Evolutionary conservation across 2,329 filamentous ascomycete genomes (phyloP).

Genomic region (Neonectria coccinea): DNA sequence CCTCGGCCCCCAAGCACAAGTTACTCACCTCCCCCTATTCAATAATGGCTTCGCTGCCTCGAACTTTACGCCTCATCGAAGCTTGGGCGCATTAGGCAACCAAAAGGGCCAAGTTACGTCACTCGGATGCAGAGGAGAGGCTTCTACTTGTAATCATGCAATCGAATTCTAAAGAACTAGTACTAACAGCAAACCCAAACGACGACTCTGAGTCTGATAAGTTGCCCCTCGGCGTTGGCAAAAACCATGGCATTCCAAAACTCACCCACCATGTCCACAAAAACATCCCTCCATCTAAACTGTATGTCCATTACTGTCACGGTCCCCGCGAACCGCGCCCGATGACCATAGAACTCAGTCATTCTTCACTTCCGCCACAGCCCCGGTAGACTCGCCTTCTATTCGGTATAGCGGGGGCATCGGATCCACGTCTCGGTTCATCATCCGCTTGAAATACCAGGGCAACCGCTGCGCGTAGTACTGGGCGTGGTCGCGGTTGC

Average conservation of each 20-base stretch:
- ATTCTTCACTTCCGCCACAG: constrained; percentile 56
- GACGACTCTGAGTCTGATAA: background rate
- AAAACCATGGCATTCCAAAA: background rate
- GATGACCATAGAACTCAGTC: background rate
- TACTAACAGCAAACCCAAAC: constrained; percentile 9
- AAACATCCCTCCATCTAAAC: background rate
- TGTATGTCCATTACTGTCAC: background rate
- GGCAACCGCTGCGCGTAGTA: constrained; percentile 49
- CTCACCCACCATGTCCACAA: constrained; percentile 6
- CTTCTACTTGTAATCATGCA: background rate
- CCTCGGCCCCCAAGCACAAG: background rate
- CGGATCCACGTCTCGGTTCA: constrained; percentile 18
- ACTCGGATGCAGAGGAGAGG: constrained; percentile 7
- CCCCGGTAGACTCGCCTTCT: constrained; percentile 38
- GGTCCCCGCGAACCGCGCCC: constrained; percentile 45
- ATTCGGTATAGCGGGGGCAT: constrained; percentile 34
- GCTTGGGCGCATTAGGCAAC: background rate
- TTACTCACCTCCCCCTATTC: background rate
- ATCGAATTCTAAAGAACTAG: constrained; percentile 8
- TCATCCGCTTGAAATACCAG: constrained; percentile 27
- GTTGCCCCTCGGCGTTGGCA: background rate
- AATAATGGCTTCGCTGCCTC: background rate
- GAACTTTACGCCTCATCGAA: background rate
- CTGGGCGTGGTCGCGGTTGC: constrained; percentile 53
- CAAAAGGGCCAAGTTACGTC: background rate